phyloP scores from a whole-genome alignment of 495 filamentous ascomycete species.

The Terfezia claveryi region DNA sequence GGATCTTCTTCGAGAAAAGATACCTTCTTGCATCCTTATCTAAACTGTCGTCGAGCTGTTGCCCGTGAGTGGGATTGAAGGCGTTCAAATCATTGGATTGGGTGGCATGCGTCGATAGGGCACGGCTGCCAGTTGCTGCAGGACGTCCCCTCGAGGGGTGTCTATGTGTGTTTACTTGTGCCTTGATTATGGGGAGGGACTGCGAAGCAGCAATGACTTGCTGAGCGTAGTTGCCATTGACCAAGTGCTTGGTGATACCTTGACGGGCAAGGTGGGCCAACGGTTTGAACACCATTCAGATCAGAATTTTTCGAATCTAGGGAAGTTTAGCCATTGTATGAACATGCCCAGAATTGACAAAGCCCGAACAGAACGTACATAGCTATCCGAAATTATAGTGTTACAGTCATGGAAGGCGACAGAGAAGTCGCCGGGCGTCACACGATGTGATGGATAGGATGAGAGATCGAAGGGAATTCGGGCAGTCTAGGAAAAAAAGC shows the following conservation, averaged over 20 bases:
- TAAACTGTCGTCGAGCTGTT: slow-evolving; percentile 14
- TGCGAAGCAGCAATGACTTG: slow-evolving; percentile 91
- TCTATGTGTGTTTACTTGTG: slow-evolving; percentile 5
- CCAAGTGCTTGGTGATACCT: slow-evolving; percentile 86
- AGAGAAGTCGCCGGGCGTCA: not conserved
- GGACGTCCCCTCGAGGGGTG: slow-evolving; percentile 37
- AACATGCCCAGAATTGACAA: not conserved
- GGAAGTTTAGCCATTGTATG: not conserved
- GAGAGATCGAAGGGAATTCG: not conserved
- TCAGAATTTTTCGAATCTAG: slow-evolving; percentile 10
- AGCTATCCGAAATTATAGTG: not conserved
- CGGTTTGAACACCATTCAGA: slow-evolving; percentile 67
- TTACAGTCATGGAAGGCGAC: not conserved
- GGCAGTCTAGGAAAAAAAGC: too few relatives aligned
- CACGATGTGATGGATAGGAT: not conserved
- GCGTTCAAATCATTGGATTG: slow-evolving; percentile 44
- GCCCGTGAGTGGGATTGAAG: slow-evolving; percentile 17
- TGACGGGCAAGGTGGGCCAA: slow-evolving; percentile 86
- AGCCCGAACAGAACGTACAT: not conserved
- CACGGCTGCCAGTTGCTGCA: slow-evolving; percentile 33
- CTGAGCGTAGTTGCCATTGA: slow-evolving; percentile 83
- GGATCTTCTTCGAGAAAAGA: slow-evolving; percentile 18
- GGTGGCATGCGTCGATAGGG: slow-evolving; percentile 31
- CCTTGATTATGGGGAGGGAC: slow-evolving; percentile 60
- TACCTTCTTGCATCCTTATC: slow-evolving; percentile 18